Percentiles rank a stretch among this genome's conserved stretches.
These are phyloP conservation scores for Cercophora samala DNA, from an alignment of 495 filamentous ascomycete species.

Conservation along the genomic window DNA sequence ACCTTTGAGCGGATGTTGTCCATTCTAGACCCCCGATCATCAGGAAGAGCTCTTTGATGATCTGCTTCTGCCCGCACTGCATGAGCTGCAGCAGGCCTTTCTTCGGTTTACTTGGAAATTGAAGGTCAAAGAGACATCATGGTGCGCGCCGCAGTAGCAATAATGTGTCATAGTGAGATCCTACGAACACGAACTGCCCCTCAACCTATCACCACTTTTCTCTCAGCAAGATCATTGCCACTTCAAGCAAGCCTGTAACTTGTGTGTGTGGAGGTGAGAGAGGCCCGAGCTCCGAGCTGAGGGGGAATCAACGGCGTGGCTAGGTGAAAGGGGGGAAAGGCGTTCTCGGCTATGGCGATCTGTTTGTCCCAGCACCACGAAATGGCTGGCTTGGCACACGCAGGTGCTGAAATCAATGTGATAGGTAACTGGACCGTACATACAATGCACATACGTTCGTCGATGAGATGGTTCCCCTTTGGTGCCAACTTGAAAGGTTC, in stretches of 20 bases:
- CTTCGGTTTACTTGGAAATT: too few species aligned
- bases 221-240: not conserved
- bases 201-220: not conserved
- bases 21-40: not conserved
- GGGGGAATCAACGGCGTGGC: not conserved
- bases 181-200: not conserved
- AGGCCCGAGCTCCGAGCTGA: not conserved
- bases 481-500: too few species aligned
- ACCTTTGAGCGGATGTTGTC: not conserved
- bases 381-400: not conserved
- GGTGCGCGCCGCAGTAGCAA: too few species aligned
- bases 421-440: too few species aligned
- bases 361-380: not conserved
- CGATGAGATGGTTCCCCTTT: too few species aligned
- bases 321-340: not conserved
- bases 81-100: not conserved
- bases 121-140: not conserved
- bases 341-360: too few species aligned
- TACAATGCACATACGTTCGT: too few species aligned
- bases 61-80: not conserved
- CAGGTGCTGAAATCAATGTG: not conserved
- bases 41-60: not conserved
- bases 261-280: not conserved
- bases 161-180: too few species aligned
- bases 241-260: not conserved